These are phyloP conservation scores for Xylaria acuta DNA, from an alignment of 495 filamentous ascomycete genomes.

Conservation along the genomic window DNA sequence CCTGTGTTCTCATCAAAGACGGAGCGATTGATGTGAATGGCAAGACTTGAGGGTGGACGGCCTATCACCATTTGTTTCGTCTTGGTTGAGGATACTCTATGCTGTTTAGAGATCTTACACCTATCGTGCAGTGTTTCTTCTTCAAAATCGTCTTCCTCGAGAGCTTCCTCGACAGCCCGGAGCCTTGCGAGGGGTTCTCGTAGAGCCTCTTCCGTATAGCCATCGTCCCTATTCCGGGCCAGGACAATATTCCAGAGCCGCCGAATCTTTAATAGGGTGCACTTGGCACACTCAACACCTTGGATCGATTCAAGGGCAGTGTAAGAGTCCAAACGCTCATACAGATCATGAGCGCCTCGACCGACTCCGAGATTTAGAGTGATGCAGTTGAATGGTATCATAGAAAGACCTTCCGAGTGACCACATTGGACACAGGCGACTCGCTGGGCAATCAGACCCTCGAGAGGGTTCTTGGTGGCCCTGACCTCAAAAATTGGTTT, in stretches of 20 bases:
- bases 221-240: conserved; percentile 32
- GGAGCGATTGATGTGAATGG: conserved; percentile 89
- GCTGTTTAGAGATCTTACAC: conserved; percentile 75
- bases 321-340: conserved; percentile 82
- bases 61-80: conserved; percentile 87
- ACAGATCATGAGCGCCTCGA: conserved; percentile 64
- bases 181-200: conserved; percentile 57
- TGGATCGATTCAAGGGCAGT: conserved; percentile 83
- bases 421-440: conserved; percentile 89
- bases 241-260: conserved; percentile 47
- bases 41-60: conserved; percentile 76
- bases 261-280: conserved; percentile 69
- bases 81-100: conserved; percentile 74
- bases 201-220: conserved; percentile 28
- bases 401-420: conserved; percentile 81
- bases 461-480: conserved; percentile 66
- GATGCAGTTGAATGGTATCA: conserved; percentile 93
- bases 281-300: conserved; percentile 90
- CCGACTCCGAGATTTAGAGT: conserved; percentile 76
- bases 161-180: conserved; percentile 65
- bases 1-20: conserved; percentile 85
- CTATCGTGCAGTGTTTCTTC: conserved; percentile 75
- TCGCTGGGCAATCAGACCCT: conserved; percentile 86
- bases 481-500: conserved; percentile 35
- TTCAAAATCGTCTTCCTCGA: conserved; percentile 80